Conservation (phyloP, 495 filamentous ascomycete genomes). For the Lophiotrema nucula region DNA sequence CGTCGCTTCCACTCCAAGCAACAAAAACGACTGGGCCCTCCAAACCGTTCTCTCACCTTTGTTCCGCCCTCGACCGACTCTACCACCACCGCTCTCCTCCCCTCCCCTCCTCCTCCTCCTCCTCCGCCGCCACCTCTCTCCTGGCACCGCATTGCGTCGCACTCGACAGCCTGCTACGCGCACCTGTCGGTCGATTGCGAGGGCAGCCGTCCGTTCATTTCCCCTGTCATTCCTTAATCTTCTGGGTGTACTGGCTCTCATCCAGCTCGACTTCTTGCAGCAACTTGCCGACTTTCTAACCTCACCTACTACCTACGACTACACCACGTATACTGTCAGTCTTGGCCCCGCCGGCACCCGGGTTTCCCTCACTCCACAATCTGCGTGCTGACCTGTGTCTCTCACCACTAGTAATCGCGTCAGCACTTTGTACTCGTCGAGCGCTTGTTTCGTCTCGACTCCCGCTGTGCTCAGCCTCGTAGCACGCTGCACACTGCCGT, state of each 20-base stretch:
- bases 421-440: constrained; percentile 26
- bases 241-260: constrained; percentile 28
- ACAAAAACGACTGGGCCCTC: not conserved
- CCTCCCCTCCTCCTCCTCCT: constrained; percentile 7
- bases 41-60: not conserved
- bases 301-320: not conserved
- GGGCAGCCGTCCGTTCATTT: constrained; percentile 32
- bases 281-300: not conserved
- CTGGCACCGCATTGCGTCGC: constrained; percentile 15
- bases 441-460: constrained; percentile 35
- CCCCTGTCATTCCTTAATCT: constrained; percentile 35
- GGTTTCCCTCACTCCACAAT: not conserved
- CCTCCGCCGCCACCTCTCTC: constrained; percentile 8
- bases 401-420: constrained; percentile 28
- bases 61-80: not conserved
- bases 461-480: constrained; percentile 21
- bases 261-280: constrained; percentile 14
- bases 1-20: not conserved
- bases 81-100: not conserved
- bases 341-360: not conserved
- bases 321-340: constrained; percentile 14
- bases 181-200: constrained; percentile 27
- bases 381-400: constrained; percentile 25
- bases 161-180: constrained; percentile 15
- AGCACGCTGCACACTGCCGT: constrained; percentile 23